Conservation (phyloP, 164 flowering plant genomes). For the Vitis rotundifolia region DNA sequence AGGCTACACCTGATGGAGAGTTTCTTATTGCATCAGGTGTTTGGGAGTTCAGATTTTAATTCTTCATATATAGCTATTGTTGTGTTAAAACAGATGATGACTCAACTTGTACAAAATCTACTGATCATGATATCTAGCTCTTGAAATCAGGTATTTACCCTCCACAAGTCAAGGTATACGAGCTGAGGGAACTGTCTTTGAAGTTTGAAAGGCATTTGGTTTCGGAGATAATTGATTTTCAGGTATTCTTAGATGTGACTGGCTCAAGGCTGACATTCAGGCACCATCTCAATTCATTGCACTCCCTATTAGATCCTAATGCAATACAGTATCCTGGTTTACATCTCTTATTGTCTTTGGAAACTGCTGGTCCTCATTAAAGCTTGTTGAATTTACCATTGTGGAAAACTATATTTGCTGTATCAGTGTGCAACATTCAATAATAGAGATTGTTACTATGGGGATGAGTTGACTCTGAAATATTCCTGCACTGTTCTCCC, state of each 20-base stretch:
- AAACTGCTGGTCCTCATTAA: no score
- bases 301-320: neutral
- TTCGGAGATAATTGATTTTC: constrained; percentile 83
- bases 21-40: constrained; percentile 87
- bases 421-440: no score
- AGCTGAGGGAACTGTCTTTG: constrained; percentile 68
- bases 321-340: no score
- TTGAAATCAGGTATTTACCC: constrained; percentile 75
- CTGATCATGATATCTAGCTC: neutral
- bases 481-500: no score
- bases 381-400: no score
- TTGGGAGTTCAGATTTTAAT: neutral
- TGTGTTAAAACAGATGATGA: neutral
- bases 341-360: no score
- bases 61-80: neutral
- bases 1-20: constrained; percentile 83
- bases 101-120: neutral
- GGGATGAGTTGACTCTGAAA: no score
- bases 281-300: no score
- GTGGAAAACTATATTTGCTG: no score
- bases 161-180: constrained; percentile 92
- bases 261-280: no score
- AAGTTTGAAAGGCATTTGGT: constrained; percentile 88
- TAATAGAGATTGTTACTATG: no score
- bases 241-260: constrained; percentile 41